These are phyloP conservation scores for Euphrasia arctica DNA, from an alignment of 305 asterid species.

Conservation along the genomic window DNA sequence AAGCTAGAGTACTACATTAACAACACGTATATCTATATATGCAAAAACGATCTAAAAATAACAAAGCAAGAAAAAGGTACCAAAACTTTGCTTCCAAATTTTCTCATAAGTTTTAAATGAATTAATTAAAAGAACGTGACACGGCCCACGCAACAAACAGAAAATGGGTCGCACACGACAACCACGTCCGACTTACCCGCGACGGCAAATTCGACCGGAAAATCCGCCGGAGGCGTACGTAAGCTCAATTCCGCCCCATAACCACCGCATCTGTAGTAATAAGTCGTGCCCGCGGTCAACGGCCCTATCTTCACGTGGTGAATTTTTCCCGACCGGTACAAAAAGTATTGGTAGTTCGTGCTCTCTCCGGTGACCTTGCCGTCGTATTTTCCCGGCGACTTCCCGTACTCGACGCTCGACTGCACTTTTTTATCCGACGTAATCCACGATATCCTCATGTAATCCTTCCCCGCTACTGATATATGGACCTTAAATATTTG, in stretches of 20 bases:
- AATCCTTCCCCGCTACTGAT: slow-evolving; percentile 64
- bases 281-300: slow-evolving; percentile 51
- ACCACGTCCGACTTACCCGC: slow-evolving; percentile 46
- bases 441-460: slow-evolving; percentile 55
- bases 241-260: slow-evolving; percentile 59
- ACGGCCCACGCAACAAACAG: slow-evolving; percentile 27
- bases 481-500: slow-evolving; percentile 52
- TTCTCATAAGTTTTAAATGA: slow-evolving; percentile 14
- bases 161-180: background rate
- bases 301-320: slow-evolving; percentile 79
- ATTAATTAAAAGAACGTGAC: background rate
- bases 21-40: too few relatives aligned
- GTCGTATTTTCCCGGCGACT: slow-evolving; percentile 39
- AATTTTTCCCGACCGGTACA: slow-evolving; percentile 60
- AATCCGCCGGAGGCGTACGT: slow-evolving; percentile 61
- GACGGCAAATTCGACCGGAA: slow-evolving; percentile 69
- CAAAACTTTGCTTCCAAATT: slow-evolving; percentile 31
- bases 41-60: background rate
- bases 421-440: slow-evolving; percentile 39
- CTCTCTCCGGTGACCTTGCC: slow-evolving; percentile 48
- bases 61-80: background rate
- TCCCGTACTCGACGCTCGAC: slow-evolving; percentile 59
- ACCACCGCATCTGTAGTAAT: slow-evolving; percentile 75
- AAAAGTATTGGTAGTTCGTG: slow-evolving; percentile 47
- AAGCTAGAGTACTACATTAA: too few relatives aligned